Percentiles rank a stretch among this genome's conserved stretches.
phyloP scores from a whole-genome alignment of 345 rosid species.

The Clarkia xantiana region DNA sequence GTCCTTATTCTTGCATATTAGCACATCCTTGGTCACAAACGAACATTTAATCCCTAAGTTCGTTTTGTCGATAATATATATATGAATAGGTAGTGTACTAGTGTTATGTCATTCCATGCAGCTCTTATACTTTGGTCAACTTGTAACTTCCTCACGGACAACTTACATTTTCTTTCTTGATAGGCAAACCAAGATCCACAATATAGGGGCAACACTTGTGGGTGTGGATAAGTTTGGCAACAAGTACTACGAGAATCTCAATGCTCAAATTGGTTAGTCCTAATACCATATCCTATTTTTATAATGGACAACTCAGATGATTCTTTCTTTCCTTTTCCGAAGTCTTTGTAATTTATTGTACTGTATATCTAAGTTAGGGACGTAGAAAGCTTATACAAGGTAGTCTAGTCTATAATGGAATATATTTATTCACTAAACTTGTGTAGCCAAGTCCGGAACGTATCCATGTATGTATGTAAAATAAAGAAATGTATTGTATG shows the following conservation, averaged over 20 bases:
- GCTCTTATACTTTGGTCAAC: not conserved
- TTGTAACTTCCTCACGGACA: constrained; percentile 1
- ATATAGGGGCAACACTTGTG: constrained; percentile 66
- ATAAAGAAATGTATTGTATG: no score
- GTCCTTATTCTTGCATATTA: no score
- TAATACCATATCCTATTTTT: constrained; percentile 2
- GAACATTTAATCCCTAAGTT: not conserved
- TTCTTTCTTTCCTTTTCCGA: no score
- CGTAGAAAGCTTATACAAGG: no score
- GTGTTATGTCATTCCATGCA: not conserved
- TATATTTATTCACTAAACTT: no score
- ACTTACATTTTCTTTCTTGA: constrained; percentile 11
- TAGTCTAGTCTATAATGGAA: no score
- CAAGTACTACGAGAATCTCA: constrained; percentile 76
- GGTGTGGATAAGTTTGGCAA: constrained; percentile 89
- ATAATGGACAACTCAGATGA: not conserved
- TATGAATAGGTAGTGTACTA: no score
- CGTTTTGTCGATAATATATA: not conserved
- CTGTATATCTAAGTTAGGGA: no score
- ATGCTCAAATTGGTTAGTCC: constrained; percentile 52
- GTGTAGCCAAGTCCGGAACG: no score
- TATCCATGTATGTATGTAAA: no score
- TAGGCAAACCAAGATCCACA: constrained; percentile 95
- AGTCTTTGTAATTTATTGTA: no score
- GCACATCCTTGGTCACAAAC: no score